Evolutionary conservation across 345 rosid species (phyloP).

Genomic region (Eutrema heterophyllum): DNA sequence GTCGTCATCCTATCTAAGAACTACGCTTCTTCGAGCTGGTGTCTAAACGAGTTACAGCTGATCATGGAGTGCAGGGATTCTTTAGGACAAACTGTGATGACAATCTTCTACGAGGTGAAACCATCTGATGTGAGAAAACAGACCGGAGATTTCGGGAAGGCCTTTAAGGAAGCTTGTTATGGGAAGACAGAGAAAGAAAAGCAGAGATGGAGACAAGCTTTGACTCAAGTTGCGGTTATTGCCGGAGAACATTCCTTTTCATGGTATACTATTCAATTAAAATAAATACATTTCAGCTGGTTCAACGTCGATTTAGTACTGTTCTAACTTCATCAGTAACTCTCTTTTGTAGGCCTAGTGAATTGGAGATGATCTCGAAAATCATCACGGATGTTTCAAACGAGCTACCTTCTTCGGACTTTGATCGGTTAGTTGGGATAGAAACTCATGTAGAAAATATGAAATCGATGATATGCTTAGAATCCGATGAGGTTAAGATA

Average conservation of each 20-base stretch:
- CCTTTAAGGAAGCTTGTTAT: not conserved
- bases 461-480: not conserved
- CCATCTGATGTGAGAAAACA: constrained; percentile 16
- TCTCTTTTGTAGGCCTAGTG: not conserved
- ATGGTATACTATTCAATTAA: not conserved
- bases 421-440: not conserved
- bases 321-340: not conserved
- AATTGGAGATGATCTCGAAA: not conserved
- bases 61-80: not conserved
- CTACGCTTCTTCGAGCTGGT: not conserved
- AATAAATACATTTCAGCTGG: too few species aligned
- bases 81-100: not conserved
- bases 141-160: not conserved
- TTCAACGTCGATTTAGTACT: not conserved
- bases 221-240: not conserved
- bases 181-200: not conserved
- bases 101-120: constrained; percentile 12
- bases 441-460: not conserved
- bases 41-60: not conserved
- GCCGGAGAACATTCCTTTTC: not conserved
- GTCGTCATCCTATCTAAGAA: constrained; percentile 2
- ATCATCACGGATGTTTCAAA: not conserved
- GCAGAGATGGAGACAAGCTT: not conserved
- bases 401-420: constrained; percentile 7
- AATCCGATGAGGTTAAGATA: not conserved